A percentile compares a stretch with the other conserved stretches of the same genome.
phyloP scores from a whole-genome alignment of 1,284 basidiomycete genomes.

The Waitea zeae region DNA sequence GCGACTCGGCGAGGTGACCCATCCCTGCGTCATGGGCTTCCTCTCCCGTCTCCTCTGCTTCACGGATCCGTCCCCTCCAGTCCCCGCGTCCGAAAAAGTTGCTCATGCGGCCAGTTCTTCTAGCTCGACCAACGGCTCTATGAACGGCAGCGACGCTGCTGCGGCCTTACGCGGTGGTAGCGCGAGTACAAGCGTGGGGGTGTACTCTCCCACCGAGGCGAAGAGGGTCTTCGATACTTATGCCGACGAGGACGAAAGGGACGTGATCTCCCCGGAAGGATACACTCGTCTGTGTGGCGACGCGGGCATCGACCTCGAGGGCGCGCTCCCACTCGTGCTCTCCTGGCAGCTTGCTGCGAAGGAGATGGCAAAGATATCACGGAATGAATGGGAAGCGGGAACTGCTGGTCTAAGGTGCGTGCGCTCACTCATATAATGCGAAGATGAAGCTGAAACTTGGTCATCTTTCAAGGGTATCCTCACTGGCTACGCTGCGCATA shows the following conservation, averaged over 20 bases:
- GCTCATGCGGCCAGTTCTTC: too few species aligned
- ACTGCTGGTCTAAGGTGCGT: conserved; percentile 38
- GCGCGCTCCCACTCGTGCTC: conserved; percentile 46
- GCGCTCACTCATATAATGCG: neutral
- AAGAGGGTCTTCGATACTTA: conserved; percentile 42
- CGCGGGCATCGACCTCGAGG: conserved; percentile 48
- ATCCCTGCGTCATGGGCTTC: too few species aligned
- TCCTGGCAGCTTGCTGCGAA: conserved; percentile 52
- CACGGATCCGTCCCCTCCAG: too few species aligned
- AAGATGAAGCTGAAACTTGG: neutral
- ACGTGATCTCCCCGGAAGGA: conserved; percentile 47
- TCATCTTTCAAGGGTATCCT: too few species aligned
- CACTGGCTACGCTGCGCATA: too few species aligned
- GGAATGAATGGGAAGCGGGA: conserved; percentile 50
- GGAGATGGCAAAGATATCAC: conserved; percentile 53
- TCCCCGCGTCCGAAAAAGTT: too few species aligned
- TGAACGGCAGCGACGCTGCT: too few species aligned
- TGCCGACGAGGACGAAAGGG: conserved; percentile 37
- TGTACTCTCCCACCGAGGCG: conserved; percentile 33
- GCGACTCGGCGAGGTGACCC: too few species aligned
- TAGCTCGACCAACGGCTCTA: too few species aligned
- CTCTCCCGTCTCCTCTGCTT: too few species aligned
- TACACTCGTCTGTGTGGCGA: conserved; percentile 49
- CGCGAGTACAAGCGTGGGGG: too few species aligned
- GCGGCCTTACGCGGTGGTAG: too few species aligned